Conservation (phyloP, 2,329 filamentous ascomycete species). For the Neoascochyta sp. region DNA sequence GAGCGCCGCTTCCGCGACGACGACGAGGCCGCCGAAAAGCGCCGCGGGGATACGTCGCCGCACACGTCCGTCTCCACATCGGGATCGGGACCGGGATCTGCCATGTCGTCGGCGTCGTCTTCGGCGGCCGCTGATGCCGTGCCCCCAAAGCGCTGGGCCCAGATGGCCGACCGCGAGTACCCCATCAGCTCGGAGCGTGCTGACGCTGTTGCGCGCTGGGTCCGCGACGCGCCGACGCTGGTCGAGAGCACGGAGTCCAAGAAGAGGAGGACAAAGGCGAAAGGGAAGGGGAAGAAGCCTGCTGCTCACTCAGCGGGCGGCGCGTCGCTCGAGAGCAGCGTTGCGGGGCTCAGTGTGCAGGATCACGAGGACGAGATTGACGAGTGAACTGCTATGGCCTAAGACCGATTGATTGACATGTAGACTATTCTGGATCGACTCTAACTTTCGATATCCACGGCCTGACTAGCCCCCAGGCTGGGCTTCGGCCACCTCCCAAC, state of each 20-base stretch:
- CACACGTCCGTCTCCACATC: slow-evolving; percentile 4
- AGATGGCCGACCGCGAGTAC: slow-evolving; percentile 65
- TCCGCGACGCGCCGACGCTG: slow-evolving; percentile 49
- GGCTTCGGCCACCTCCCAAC: too few relatives aligned
- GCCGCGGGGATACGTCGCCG: not conserved
- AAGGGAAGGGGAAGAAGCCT: slow-evolving; percentile 17
- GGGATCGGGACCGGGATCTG: not conserved
- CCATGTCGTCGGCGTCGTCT: not conserved
- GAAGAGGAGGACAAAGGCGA: slow-evolving; percentile 31
- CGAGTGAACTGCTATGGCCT: slow-evolving; percentile 2
- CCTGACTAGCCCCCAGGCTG: too few relatives aligned
- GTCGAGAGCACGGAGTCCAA: slow-evolving; percentile 35
- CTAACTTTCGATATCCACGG: too few relatives aligned
- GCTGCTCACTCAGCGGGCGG: slow-evolving; percentile 2
- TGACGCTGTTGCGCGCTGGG: slow-evolving; percentile 65
- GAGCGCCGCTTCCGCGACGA: slow-evolving; percentile 57
- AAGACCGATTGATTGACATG: too few relatives aligned
- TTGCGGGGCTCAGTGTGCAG: slow-evolving; percentile 16
- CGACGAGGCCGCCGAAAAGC: slow-evolving; percentile 46
- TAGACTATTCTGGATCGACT: too few relatives aligned
- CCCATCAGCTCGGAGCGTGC: slow-evolving; percentile 68
- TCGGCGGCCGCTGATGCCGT: slow-evolving; percentile 6
- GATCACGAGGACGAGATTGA: slow-evolving; percentile 21
- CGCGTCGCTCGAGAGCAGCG: slow-evolving; percentile 16
- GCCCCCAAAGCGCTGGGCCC: slow-evolving; percentile 57